These are phyloP conservation scores for Maudiozyma bulderi DNA, from an alignment of 805 yeast species.

Conservation along the genomic window DNA sequence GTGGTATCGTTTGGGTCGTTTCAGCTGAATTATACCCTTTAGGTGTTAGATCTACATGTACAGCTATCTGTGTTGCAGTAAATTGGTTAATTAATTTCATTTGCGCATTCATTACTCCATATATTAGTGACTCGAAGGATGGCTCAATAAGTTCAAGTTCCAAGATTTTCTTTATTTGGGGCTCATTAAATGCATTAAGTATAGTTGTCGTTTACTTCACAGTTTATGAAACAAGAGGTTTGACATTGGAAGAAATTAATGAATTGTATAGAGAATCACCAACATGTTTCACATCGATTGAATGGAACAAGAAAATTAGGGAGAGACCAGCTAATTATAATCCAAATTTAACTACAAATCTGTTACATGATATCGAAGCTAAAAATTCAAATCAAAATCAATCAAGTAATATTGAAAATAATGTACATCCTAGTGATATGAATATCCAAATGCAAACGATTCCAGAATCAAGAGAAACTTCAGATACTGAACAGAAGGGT, in stretches of 20 bases:
- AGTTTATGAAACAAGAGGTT: slow-evolving; percentile 73
- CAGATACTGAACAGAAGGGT: not conserved
- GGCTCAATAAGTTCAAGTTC: slow-evolving; percentile 54
- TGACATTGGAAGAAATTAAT: slow-evolving; percentile 73
- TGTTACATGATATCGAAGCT: slow-evolving; percentile 6
- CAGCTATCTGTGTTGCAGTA: slow-evolving; percentile 67
- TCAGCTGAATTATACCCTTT: slow-evolving; percentile 59
- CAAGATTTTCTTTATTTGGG: slow-evolving; percentile 74
- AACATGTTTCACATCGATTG: slow-evolving; percentile 42
- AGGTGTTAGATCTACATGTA: slow-evolving; percentile 68
- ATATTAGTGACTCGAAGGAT: slow-evolving; percentile 54
- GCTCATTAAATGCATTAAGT: slow-evolving; percentile 53
- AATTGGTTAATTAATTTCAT: slow-evolving; percentile 74
- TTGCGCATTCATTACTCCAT: slow-evolving; percentile 70
- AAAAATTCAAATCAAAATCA: not conserved
- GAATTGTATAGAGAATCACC: slow-evolving; percentile 57
- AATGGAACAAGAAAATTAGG: slow-evolving; percentile 30
- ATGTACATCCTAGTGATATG: not conserved
- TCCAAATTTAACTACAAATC: slow-evolving; percentile 3
- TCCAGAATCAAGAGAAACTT: not conserved
- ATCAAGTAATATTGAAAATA: not conserved
- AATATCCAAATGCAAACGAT: not conserved
- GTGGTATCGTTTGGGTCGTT: slow-evolving; percentile 73
- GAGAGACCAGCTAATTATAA: slow-evolving; percentile 6
- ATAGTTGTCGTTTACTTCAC: slow-evolving; percentile 52